Percentiles rank a stretch among this genome's conserved stretches.
These are phyloP conservation scores for Monilinia polystroma DNA, from an alignment of 2,329 filamentous ascomycete genomes.

Conservation along the genomic window DNA sequence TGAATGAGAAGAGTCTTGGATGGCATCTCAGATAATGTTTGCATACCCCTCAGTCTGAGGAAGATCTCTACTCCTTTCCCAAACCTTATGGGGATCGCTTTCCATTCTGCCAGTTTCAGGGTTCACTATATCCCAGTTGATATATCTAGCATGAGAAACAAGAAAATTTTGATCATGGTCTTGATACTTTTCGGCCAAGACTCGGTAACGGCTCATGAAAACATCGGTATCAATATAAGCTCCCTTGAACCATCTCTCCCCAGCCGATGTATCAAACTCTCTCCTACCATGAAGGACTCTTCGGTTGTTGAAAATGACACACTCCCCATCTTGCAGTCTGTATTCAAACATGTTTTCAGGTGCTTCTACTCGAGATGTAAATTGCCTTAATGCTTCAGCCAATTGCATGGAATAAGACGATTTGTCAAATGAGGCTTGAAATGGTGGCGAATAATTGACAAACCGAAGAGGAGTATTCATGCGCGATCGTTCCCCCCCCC, in stretches of 20 bases:
- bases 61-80: constrained; percentile 18
- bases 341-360: constrained; percentile 64
- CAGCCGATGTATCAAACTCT: constrained; percentile 66
- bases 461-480: constrained; percentile 21
- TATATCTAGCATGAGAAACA: constrained; percentile 11
- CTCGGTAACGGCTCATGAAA: constrained; percentile 49
- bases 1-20: not conserved
- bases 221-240: constrained; percentile 75
- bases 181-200: constrained; percentile 37
- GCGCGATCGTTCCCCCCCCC: not conserved
- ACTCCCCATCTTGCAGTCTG: constrained; percentile 77
- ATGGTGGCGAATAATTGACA: constrained; percentile 76
- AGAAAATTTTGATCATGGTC: constrained; percentile 3
- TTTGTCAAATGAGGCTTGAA: constrained; percentile 57
- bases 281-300: constrained; percentile 80
- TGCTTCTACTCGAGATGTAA: constrained; percentile 38
- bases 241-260: constrained; percentile 79
- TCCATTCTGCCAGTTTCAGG: constrained; percentile 19
- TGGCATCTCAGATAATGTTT: constrained; percentile 2
- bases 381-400: constrained; percentile 4
- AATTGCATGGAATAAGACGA: not conserved
- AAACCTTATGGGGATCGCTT: constrained; percentile 20
- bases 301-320: constrained; percentile 89
- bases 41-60: constrained; percentile 18
- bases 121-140: constrained; percentile 17